Evolutionary conservation across 495 filamentous ascomycete genomes (phyloP).

Genomic region (Astrocystis sublimbata): DNA sequence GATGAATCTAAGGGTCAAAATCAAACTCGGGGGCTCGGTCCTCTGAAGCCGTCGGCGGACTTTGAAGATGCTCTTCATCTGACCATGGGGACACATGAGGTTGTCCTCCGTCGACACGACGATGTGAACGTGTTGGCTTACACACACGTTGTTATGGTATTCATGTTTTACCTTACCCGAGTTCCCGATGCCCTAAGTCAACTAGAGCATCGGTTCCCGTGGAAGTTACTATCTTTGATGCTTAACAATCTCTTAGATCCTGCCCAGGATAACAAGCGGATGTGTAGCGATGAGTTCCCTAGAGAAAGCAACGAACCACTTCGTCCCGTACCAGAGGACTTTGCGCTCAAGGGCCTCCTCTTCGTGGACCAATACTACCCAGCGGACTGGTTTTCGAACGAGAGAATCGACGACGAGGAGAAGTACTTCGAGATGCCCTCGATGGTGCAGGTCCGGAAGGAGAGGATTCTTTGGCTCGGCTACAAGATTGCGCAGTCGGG

Average conservation of each 20-base stretch:
- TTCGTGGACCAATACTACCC: conserved; percentile 74
- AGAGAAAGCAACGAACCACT: conserved; percentile 49
- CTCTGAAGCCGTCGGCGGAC: conserved; percentile 18
- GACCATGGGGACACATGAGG: conserved; percentile 35
- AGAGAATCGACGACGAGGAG: conserved; percentile 74
- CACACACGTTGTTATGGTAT: conserved; percentile 68
- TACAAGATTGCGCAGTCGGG: conserved; percentile 51
- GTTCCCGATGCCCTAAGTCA: conserved; percentile 52
- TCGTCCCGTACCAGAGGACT: conserved; percentile 83
- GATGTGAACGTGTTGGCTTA: conserved; percentile 68
- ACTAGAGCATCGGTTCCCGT: conserved; percentile 57
- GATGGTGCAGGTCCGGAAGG: conserved; percentile 63
- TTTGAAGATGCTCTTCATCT: conserved; percentile 34
- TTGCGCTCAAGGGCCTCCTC: conserved; percentile 70
- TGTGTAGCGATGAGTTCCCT: conserved; percentile 57
- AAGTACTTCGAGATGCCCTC: conserved; percentile 68
- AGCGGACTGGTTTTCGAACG: conserved; percentile 64
- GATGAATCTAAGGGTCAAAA: conserved; percentile 19
- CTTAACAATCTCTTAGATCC: conserved; percentile 63
- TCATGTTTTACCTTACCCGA: conserved; percentile 61
- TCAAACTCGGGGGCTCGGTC: not conserved
- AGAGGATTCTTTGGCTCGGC: conserved; percentile 76
- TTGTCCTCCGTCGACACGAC: conserved; percentile 60
- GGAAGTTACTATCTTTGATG: conserved; percentile 61
- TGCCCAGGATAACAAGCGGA: conserved; percentile 38